Percentiles rank a stretch among this genome's conserved stretches.
These are phyloP conservation scores for Microstegium vimineum DNA, from an alignment of 176 grass and related monocot genomes.

Conservation along the genomic window DNA sequence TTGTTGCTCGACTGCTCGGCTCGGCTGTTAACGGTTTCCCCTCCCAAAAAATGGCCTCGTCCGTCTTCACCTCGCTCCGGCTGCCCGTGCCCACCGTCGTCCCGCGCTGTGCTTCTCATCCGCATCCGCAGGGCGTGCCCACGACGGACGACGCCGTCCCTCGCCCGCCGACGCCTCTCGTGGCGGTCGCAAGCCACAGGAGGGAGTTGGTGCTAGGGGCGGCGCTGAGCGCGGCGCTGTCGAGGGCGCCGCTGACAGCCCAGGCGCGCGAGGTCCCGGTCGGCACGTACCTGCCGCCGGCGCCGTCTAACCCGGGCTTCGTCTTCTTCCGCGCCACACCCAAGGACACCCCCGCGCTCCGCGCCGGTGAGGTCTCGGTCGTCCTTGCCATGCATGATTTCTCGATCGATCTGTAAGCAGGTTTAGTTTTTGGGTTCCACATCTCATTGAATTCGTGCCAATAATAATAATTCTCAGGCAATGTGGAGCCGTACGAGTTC, in stretches of 20 bases:
- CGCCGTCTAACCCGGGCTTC: conserved; percentile 58
- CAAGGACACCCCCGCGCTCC: conserved; percentile 92
- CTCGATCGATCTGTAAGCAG: no score
- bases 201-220: conserved; percentile 57
- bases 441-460: no score
- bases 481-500: conserved; percentile 92
- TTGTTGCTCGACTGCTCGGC: no score
- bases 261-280: conserved; percentile 76
- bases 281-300: conserved; percentile 67
- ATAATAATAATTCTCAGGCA: conserved; percentile 75
- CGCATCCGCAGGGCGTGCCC: neutral
- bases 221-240: conserved; percentile 43
- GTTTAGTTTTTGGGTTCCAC: no score
- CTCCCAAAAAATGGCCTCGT: conserved; percentile 43
- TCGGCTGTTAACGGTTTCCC: neutral
- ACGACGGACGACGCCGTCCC: neutral
- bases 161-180: neutral
- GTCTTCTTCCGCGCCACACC: conserved; percentile 76
- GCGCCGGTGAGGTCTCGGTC: conserved; percentile 54
- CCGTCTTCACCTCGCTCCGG: conserved; percentile 29
- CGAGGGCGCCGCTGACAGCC: conserved; percentile 23
- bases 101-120: neutral
- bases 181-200: conserved; percentile 27
- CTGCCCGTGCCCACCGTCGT: neutral
- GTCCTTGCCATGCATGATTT: neutral